Percentiles rank a stretch among this genome's conserved stretches.
Conservation (phyloP, 2,329 filamentous ascomycete species). For the Epichloe festucae region DNA sequence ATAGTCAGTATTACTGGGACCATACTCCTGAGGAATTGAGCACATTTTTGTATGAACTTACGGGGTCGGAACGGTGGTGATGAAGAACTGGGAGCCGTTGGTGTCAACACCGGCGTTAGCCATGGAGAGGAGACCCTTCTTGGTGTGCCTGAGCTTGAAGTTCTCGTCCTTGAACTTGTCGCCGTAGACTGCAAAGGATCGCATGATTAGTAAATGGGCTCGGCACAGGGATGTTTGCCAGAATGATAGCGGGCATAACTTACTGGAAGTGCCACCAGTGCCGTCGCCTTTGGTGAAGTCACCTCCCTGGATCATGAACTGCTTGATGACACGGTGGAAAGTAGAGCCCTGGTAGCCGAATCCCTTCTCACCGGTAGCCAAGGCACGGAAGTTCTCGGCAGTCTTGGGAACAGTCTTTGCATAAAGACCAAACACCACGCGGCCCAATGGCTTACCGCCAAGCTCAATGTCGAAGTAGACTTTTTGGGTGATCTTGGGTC, state of each 20-base stretch:
- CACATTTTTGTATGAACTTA: slow-evolving; percentile 25
- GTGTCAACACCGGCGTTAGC: slow-evolving; percentile 76
- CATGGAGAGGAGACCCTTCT: slow-evolving; percentile 74
- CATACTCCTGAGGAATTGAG: neutral
- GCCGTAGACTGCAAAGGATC: slow-evolving; percentile 51
- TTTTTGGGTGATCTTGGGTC: slow-evolving; percentile 92
- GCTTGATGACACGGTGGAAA: slow-evolving; percentile 85
- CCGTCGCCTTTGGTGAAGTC: slow-evolving; percentile 77
- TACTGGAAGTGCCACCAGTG: slow-evolving; percentile 76
- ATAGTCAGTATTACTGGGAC: neutral
- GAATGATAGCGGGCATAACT: slow-evolving; percentile 17
- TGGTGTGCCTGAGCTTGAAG: slow-evolving; percentile 90
- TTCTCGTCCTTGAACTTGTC: slow-evolving; percentile 79
- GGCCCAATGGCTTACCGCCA: slow-evolving; percentile 60
- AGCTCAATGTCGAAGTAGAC: slow-evolving; percentile 79
- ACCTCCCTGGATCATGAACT: slow-evolving; percentile 84
- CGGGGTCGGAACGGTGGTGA: slow-evolving; percentile 70
- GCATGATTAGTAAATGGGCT: slow-evolving; percentile 10
- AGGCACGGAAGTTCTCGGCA: slow-evolving; percentile 59
- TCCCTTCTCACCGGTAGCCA: slow-evolving; percentile 77
- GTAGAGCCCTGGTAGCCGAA: slow-evolving; percentile 69
- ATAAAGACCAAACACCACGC: slow-evolving; percentile 71
- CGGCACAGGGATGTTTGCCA: neutral
- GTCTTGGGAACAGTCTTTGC: slow-evolving; percentile 78
- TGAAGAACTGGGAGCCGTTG: slow-evolving; percentile 86